Base-by-base conservation (phyloP, 352 stramenopile species). In the Blastocystis sp. region DNA sequence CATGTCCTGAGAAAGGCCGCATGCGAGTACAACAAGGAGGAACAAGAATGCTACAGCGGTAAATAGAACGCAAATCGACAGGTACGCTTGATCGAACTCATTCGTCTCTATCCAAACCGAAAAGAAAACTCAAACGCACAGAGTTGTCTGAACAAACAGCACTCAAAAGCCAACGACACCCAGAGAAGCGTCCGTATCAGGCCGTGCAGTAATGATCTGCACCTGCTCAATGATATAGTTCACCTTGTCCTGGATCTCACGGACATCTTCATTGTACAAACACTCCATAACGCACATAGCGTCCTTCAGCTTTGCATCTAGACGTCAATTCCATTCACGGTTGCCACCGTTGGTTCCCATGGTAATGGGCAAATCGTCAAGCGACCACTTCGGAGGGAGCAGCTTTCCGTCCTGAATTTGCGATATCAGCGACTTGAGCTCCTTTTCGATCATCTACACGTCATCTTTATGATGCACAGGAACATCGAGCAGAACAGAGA, bases 191-290 rank as follows among this genome's bases (percentile, higher is more conserved):
- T 81, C 52, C 52, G 71, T 65, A 10, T 59, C 24, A 4, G 71
- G 71, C n/a, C 66, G 7, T 7, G 71, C 71, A 19, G 71, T 81
- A 10, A 65, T 4, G 38, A 81, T 81, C 34, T 81, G 71, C 11
- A 81, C 71, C 34, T 81, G 71, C 40, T 81, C 71, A 21, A 81
- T 81, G 40, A 81, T 81, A 34, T 68, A 81, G 24, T 81, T 81
- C 21, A 81, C 66, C 57, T 81, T 81, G 59, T 81, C 71, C 40
- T 81, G 71, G 28, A 81, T 81, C 52, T 81, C 71, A 48, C 71
- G 71, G 3, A 81, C 71, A 40, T 81, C 71, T 42, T 81, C 71
- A 81, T 81, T 81, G 42, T 81, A 81, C 24, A 81, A 54, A 66
- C 71, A 81, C 38, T 81, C 71, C 52, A 81, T 45, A n/a, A 81